These are phyloP conservation scores for Lagerstroemia speciosa DNA, from an alignment of 345 rosid genomes.

Conservation along the genomic window DNA sequence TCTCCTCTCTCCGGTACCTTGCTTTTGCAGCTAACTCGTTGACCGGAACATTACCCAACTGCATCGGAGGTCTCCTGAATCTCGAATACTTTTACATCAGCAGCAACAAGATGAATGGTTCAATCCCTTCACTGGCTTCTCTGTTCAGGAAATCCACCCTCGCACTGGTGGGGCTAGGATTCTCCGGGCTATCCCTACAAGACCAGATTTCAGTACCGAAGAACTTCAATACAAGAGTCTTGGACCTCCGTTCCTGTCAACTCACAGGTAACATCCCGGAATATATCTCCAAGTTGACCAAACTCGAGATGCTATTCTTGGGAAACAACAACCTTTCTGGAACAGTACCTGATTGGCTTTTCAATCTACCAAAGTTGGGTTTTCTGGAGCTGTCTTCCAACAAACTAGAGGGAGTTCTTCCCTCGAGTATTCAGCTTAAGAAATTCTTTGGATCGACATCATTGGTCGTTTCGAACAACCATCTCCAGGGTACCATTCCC, in stretches of 20 bases:
- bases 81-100: background rate
- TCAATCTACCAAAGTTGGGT: conserved; percentile 3
- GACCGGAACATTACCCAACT: background rate
- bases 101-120: background rate
- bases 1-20: background rate
- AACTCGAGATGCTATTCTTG: background rate
- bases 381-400: conserved; percentile 1
- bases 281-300: background rate
- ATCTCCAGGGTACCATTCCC: background rate
- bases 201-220: background rate
- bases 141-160: background rate
- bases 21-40: background rate
- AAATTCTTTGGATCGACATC: background rate
- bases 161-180: background rate
- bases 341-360: conserved; percentile 4
- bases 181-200: background rate
- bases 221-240: background rate
- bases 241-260: background rate
- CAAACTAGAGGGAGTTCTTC: background rate
- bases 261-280: background rate
- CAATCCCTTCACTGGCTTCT: background rate
- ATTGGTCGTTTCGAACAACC: background rate
- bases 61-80: background rate
- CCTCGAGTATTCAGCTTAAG: background rate
- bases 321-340: conserved; percentile 1